phyloP scores from a whole-genome alignment of 2,329 filamentous ascomycete species.

The Pseudogymnoascus sp. region DNA sequence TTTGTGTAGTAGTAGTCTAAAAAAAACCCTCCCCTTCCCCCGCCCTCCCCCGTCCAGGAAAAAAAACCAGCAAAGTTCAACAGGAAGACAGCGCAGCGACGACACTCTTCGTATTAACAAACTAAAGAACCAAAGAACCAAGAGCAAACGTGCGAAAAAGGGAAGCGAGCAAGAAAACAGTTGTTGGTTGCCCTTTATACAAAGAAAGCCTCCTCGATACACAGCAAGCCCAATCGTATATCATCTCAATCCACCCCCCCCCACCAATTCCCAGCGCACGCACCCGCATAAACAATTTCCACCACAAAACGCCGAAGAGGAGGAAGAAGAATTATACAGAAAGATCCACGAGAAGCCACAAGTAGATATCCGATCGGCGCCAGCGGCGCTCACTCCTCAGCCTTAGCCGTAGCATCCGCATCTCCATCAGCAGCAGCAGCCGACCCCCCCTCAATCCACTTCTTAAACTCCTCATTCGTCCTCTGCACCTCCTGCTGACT shows the following conservation, averaged over 20 bases:
- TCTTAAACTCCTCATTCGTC: constrained; percentile 38
- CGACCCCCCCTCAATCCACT: constrained; percentile 34
- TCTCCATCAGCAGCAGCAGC: constrained; percentile 1
- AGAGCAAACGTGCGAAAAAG: no score
- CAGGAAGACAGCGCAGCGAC: no score
- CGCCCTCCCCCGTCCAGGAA: no score
- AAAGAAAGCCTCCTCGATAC: neutral
- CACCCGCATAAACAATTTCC: neutral
- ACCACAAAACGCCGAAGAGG: neutral
- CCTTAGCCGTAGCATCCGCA: neutral
- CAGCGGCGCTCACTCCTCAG: neutral
- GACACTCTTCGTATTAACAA: neutral
- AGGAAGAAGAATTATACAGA: neutral
- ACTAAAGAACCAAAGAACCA: neutral
- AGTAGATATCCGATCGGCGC: neutral
- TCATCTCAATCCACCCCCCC: neutral
- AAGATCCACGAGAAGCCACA: neutral
- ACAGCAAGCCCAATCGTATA: constrained; percentile 6
- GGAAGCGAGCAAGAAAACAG: neutral
- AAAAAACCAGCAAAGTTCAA: no score
- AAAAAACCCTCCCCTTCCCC: no score
- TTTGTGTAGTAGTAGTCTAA: no score
- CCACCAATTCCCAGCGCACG: neutral
- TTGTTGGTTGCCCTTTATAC: neutral
- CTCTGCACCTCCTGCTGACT: constrained; percentile 41